Conservation (phyloP, 1,284 basidiomycete genomes). For the Apiotrichum sp. region DNA sequence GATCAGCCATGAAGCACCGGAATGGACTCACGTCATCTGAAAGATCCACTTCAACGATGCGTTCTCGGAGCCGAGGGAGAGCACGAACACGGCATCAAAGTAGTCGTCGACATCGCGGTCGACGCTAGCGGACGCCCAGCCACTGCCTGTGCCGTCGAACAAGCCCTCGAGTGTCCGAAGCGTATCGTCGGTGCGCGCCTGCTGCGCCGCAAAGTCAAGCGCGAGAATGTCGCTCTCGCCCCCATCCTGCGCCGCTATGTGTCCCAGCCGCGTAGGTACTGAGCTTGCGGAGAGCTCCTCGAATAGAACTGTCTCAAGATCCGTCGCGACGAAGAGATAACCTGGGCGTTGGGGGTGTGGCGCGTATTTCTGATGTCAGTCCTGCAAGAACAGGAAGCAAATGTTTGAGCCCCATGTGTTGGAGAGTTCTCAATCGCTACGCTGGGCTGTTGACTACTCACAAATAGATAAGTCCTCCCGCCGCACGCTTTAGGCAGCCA, state of each 20-base stretch:
- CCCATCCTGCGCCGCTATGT: constrained; percentile 4
- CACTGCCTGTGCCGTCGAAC: constrained; percentile 7
- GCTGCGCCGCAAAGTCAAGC: constrained; percentile 10
- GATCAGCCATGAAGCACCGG: background rate
- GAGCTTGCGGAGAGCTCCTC: constrained; percentile 24
- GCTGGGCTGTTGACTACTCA: constrained; percentile 2
- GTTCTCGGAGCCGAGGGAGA: background rate
- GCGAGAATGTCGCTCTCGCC: background rate
- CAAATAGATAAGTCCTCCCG: constrained; percentile 21
- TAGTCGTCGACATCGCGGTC: constrained; percentile 23
- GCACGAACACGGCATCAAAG: constrained; percentile 23
- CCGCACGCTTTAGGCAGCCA: constrained; percentile 24
- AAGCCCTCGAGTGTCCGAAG: constrained; percentile 16
- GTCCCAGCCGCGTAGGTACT: constrained; percentile 18
- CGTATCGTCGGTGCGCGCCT: constrained; percentile 12
- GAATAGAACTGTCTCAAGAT: constrained; percentile 24
- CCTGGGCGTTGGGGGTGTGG: constrained; percentile 26
- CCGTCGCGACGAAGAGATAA: constrained; percentile 32
- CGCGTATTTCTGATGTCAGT: constrained; percentile 29
- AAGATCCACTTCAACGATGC: constrained; percentile 22
- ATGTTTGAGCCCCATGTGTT: too few relatives aligned
- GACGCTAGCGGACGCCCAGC: constrained; percentile 19
- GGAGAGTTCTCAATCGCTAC: too few relatives aligned
- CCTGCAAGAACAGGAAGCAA: background rate
- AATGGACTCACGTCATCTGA: constrained; percentile 22